Evolutionary conservation across 148 eudicot species (phyloP), one percentile per base, ranked within the genome.

Genomic region (Arbutus unedo): DNA sequence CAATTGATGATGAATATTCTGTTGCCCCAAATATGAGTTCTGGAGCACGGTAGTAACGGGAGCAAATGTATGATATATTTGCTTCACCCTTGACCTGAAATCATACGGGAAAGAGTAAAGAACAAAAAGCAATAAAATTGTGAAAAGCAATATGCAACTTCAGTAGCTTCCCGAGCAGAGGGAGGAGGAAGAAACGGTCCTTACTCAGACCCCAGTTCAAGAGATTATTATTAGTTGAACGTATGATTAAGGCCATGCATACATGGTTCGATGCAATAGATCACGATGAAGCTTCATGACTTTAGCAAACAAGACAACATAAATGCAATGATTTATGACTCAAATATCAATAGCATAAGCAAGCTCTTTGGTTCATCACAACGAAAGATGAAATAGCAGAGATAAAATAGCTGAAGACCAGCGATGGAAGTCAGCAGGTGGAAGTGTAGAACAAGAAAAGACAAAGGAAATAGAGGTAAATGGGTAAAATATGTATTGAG

Each of bases 1-100:
- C 92, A 82, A 90, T 90, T 62, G 92, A 89, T 57, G 84, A 86
- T 10, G 92, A 86, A 85, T 90, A 90, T 74, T 90, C 92, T 54
- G 91, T 89, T 67, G 91, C 89, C 21, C 91, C 91, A 85, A 89
- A 88, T 23, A 88, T 88, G 54, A 88, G 91, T 84, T 89, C 90
- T 55, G 89, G 91, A 31, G 91, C 91, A 50, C 91, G 87, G 54
- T 89, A 89, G 77, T 89, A 89, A 59, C 91, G 85, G 77, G 91
- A 89, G 73, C 91, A 89, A 51, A 89, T 88, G 67, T 89, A 89
- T 38, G 90, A 89, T 60, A 88, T 88, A 74, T 90, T 90, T 76
- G 92, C 90, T 75, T 90, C 92, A n/a, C 92, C 90, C 81, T 90
- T 90, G 47, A 88, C 89, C 92, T 88, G 86, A 31, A 31, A 31